Evolutionary conservation across 495 filamentous ascomycete genomes (phyloP).

Genomic region (Neurospora pannonica): DNA sequence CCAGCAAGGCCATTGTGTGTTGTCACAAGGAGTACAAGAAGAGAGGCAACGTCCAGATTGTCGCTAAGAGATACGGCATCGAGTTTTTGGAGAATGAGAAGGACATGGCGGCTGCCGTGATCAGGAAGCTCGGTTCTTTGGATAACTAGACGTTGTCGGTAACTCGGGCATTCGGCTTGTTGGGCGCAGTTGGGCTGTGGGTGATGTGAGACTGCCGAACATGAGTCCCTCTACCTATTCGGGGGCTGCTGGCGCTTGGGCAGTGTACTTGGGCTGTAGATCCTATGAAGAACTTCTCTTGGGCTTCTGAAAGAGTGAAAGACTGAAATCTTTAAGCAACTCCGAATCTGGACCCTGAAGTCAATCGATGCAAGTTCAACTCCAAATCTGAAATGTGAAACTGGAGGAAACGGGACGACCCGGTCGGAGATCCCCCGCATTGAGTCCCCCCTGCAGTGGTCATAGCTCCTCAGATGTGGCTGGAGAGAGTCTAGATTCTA

Average conservation of each 20-base stretch:
- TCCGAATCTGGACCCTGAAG: not conserved
- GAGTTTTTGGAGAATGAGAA: slow-evolving; percentile 25
- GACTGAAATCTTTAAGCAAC: not conserved
- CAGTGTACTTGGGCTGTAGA: not conserved
- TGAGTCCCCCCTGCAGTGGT: not conserved
- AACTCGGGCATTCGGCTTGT: not conserved
- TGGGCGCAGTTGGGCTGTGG: not conserved
- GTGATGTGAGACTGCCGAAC: not conserved
- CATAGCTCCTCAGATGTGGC: not conserved
- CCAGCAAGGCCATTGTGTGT: slow-evolving; percentile 40
- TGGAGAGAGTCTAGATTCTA: not conserved
- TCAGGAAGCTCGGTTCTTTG: slow-evolving; percentile 12
- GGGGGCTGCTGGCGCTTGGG: not conserved
- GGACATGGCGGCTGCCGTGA: slow-evolving; percentile 17
- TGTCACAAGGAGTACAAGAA: slow-evolving; percentile 45
- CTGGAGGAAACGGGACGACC: not conserved
- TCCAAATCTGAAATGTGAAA: not conserved
- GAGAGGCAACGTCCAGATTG: slow-evolving; percentile 46
- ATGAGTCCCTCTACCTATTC: not conserved
- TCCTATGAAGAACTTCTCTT: not conserved
- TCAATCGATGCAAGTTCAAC: not conserved
- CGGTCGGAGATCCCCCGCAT: not conserved
- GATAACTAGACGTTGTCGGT: not conserved
- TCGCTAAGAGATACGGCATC: slow-evolving; percentile 37
- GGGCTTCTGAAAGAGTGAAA: not conserved